phyloP scores from a whole-genome alignment of 306 rosid genomes.

The Oemleria cerasiformis region DNA sequence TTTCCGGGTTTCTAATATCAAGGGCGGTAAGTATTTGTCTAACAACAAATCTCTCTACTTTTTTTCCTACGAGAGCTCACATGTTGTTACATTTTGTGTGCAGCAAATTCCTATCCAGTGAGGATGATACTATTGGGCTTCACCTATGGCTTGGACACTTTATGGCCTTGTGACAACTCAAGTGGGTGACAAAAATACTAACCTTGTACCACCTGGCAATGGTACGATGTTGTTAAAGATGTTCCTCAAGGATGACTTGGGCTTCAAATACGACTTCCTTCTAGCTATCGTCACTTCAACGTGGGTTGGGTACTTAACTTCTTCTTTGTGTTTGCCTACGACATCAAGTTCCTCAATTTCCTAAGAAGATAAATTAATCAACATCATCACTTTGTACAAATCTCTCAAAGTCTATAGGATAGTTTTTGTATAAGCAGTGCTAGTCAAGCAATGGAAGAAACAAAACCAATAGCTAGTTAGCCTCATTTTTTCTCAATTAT shows the following conservation, averaged over 20 bases:
- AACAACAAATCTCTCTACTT: too few species aligned
- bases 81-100: too few species aligned
- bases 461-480: not conserved
- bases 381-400: not conserved
- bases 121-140: too few species aligned
- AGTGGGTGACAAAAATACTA: too few species aligned
- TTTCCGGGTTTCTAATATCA: slow-evolving; percentile 43
- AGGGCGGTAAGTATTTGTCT: too few species aligned
- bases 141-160: too few species aligned
- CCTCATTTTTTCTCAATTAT: not conserved
- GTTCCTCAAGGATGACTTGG: slow-evolving; percentile 37
- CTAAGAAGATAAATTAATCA: slow-evolving; percentile 39
- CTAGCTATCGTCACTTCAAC: slow-evolving; percentile 34
- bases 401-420: not conserved
- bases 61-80: too few species aligned
- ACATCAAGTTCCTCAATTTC: slow-evolving; percentile 62
- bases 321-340: slow-evolving; percentile 56
- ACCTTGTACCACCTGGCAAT: too few species aligned
- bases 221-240: too few species aligned
- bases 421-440: not conserved
- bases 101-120: too few species aligned
- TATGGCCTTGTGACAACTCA: too few species aligned
- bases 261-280: slow-evolving; percentile 48
- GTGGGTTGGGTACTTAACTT: slow-evolving; percentile 43
- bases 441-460: not conserved